Percentiles rank a stretch among this genome's conserved stretches.
Conservation (phyloP, 495 filamentous ascomycete genomes). For the Penicillium waksmanii region DNA sequence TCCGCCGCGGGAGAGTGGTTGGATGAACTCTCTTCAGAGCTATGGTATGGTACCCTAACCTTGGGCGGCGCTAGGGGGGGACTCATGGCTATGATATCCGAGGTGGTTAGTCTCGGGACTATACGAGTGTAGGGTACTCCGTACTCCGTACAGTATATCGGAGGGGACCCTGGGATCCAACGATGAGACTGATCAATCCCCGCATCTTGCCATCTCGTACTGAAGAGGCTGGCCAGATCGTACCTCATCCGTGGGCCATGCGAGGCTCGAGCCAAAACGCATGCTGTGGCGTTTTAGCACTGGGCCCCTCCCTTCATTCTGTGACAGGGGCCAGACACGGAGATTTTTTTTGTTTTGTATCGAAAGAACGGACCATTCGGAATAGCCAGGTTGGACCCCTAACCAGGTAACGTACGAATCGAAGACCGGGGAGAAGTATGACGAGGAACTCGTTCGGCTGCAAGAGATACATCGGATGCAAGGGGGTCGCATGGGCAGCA, state of each 20-base stretch:
- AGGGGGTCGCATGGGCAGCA: constrained; percentile 17
- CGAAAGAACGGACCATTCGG: constrained; percentile 28
- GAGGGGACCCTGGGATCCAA: not conserved
- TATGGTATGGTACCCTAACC: not conserved
- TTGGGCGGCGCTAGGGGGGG: not conserved
- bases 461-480: constrained; percentile 28
- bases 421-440: constrained; percentile 16
- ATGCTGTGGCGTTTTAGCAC: constrained; percentile 1
- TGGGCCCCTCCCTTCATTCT: not conserved
- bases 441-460: constrained; percentile 18
- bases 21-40: constrained; percentile 7
- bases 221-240: constrained; percentile 5
- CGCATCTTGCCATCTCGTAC: not conserved
- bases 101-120: not conserved
- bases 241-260: constrained; percentile 4
- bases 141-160: not conserved
- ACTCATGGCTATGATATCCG: not conserved
- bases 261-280: constrained; percentile 6
- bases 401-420: constrained; percentile 25
- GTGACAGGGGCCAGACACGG: constrained; percentile 10
- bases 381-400: constrained; percentile 20
- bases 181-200: constrained; percentile 1
- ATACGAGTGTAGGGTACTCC: not conserved
- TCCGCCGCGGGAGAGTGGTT: constrained; percentile 1
- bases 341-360: constrained; percentile 8